A percentile compares a stretch with the other conserved stretches of the same genome.
phyloP scores from a whole-genome alignment of 2,329 filamentous ascomycete species.

The Tolypocladium paradoxum region DNA sequence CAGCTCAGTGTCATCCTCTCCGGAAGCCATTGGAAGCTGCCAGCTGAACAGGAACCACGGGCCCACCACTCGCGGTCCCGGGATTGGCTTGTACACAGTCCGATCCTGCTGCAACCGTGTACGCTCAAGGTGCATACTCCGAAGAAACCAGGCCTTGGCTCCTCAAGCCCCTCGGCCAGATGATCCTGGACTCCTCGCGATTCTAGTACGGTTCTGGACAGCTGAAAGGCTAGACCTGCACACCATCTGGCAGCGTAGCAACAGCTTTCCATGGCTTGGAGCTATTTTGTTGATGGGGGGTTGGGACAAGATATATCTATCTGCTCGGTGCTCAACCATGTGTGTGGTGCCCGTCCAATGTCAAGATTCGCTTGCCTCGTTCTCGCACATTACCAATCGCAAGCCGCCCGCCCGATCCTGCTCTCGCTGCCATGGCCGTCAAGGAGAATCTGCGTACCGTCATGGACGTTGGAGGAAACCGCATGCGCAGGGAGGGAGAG shows the following conservation, averaged over 20 bases:
- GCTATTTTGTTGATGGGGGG: background rate
- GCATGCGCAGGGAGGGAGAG: background rate
- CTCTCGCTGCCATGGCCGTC: background rate
- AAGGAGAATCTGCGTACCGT: background rate
- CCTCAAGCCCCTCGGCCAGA: background rate
- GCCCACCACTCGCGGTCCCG: background rate
- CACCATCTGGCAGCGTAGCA: background rate
- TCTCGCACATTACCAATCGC: background rate
- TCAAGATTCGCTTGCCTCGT: no score
- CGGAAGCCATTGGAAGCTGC: background rate
- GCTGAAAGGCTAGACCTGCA: background rate
- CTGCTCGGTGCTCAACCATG: background rate
- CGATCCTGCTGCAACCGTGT: background rate
- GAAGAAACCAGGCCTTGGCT: background rate
- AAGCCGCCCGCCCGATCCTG: background rate
- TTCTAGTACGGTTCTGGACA: background rate
- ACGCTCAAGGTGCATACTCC: background rate
- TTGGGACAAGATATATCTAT: background rate
- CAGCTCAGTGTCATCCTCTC: background rate
- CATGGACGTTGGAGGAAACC: background rate
- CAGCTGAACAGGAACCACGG: background rate
- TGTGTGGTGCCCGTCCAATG: background rate
- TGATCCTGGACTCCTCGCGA: background rate
- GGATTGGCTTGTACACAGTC: background rate
- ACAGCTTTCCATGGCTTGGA: background rate